Evolutionary conservation across 2,329 filamentous ascomycete species (phyloP).

Genomic region (Talaromyces rugulosus): DNA sequence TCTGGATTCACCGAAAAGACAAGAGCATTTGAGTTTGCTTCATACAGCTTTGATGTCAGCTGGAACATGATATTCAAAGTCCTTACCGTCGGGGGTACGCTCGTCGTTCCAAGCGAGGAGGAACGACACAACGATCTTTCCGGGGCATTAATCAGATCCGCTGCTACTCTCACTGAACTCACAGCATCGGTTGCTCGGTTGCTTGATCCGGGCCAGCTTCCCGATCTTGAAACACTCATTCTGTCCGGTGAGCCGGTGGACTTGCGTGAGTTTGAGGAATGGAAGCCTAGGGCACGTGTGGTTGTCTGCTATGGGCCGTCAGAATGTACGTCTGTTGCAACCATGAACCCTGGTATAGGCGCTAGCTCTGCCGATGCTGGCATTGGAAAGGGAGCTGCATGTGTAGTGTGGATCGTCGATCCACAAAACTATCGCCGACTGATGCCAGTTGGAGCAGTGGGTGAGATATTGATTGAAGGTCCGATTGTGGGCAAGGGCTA

Average conservation of each 20-base stretch:
- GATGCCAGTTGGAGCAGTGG: slow-evolving; percentile 41
- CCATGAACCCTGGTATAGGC: slow-evolving; percentile 23
- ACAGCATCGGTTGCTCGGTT: slow-evolving; percentile 51
- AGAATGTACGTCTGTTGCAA: slow-evolving; percentile 32
- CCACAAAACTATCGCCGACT: slow-evolving; percentile 31
- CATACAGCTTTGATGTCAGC: slow-evolving; percentile 33
- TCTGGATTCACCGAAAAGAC: slow-evolving; percentile 47
- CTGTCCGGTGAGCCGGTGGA: slow-evolving; percentile 41
- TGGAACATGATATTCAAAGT: slow-evolving; percentile 45
- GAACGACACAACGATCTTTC: slow-evolving; percentile 42
- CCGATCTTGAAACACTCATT: slow-evolving; percentile 21
- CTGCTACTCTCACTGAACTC: slow-evolving; percentile 50
- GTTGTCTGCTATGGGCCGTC: slow-evolving; percentile 43
- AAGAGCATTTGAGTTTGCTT: slow-evolving; percentile 36
- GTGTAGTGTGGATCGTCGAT: slow-evolving; percentile 38
- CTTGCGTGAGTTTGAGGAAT: slow-evolving; percentile 38
- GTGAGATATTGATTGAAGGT: slow-evolving; percentile 47
- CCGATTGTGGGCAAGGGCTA: slow-evolving; percentile 42
- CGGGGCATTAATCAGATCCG: slow-evolving; percentile 42
- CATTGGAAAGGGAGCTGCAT: slow-evolving; percentile 4
- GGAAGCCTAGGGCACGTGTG: slow-evolving; percentile 36
- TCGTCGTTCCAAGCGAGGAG: slow-evolving; percentile 48
- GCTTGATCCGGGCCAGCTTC: slow-evolving; percentile 20
- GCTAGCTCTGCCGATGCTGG: slow-evolving; percentile 25
- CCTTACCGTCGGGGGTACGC: slow-evolving; percentile 46